Percentiles rank a stretch among this genome's conserved stretches.
Conservation (phyloP, 2,329 filamentous ascomycete genomes). For the Claviceps digitariae region DNA sequence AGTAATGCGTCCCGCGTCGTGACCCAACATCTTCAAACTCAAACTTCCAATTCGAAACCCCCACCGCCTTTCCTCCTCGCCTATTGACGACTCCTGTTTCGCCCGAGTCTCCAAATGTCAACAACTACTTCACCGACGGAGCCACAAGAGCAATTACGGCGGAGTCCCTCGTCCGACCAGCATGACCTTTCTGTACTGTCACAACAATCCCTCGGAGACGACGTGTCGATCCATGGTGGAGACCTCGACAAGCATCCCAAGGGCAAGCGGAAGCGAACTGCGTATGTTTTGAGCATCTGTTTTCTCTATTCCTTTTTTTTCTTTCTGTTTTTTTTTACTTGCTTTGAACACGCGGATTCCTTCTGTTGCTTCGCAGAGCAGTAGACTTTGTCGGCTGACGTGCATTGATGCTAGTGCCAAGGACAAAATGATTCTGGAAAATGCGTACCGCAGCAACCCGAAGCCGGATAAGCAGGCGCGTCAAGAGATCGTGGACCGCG, state of each 20-base stretch:
- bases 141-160: constrained; percentile 12
- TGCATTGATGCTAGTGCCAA: constrained; percentile 45
- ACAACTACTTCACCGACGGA: constrained; percentile 10
- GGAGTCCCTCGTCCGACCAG: constrained; percentile 11
- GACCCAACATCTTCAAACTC: neutral
- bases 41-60: neutral
- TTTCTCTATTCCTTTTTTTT: neutral
- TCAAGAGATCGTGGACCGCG: constrained; percentile 68
- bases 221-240: constrained; percentile 2
- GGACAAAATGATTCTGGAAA: constrained; percentile 79
- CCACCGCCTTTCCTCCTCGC: neutral
- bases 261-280: constrained; percentile 49
- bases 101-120: constrained; percentile 13
- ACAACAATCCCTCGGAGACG: constrained; percentile 6
- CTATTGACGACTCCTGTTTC: no score
- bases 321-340: neutral
- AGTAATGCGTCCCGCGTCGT: constrained; percentile 8
- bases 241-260: constrained; percentile 36
- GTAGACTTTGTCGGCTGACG: neutral
- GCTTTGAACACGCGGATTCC: no score
- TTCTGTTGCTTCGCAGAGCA: neutral
- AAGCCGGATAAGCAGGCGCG: constrained; percentile 88
- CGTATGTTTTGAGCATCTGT: constrained; percentile 33
- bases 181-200: constrained; percentile 12
- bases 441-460: constrained; percentile 69